Evolutionary conservation across 148 eudicot genomes (phyloP).

Genomic region (Chenopodium berlandieri): DNA sequence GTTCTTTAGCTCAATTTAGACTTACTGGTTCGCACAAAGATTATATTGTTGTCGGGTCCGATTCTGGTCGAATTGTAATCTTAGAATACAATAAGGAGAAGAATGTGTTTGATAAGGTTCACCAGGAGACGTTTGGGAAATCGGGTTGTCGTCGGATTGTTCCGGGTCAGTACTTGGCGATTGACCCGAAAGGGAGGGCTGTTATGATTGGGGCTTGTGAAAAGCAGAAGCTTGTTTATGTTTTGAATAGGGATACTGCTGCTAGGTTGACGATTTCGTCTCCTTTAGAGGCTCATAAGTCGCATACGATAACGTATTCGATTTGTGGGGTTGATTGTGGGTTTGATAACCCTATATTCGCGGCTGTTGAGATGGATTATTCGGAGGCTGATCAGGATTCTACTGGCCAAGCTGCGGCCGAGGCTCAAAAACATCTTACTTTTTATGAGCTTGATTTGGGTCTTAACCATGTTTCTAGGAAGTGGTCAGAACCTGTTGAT

Average conservation of each 20-base stretch:
- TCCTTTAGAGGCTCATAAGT: constrained; percentile 95
- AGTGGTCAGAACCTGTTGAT: constrained; percentile 94
- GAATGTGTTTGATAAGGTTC: constrained; percentile 76
- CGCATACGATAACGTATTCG: constrained; percentile 72
- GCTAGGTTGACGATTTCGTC: constrained; percentile 90
- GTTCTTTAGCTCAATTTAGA: constrained; percentile 81
- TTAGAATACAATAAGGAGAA: constrained; percentile 77
- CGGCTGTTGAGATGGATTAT: constrained; percentile 95
- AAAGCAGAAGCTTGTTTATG: constrained; percentile 96
- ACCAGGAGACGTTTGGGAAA: constrained; percentile 91
- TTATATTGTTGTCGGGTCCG: constrained; percentile 86
- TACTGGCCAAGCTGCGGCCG: constrained; percentile 76
- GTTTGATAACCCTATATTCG: constrained; percentile 94
- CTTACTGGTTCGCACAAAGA: constrained; percentile 91
- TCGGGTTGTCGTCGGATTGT: constrained; percentile 92
- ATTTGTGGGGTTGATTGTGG: constrained; percentile 95
- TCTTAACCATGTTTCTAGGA: constrained; percentile 96
- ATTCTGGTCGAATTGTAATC: constrained; percentile 87
- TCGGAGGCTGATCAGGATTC: constrained; percentile 91
- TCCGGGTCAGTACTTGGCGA: constrained; percentile 83
- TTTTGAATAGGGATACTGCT: constrained; percentile 80
- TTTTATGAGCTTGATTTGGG: constrained; percentile 98
- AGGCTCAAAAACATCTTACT: constrained; percentile 88
- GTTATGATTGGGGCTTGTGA: constrained; percentile 96
- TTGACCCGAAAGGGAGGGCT: constrained; percentile 94